phyloP scores from a whole-genome alignment of 2,329 filamentous ascomycete genomes.

The Grosmannia huntii region DNA sequence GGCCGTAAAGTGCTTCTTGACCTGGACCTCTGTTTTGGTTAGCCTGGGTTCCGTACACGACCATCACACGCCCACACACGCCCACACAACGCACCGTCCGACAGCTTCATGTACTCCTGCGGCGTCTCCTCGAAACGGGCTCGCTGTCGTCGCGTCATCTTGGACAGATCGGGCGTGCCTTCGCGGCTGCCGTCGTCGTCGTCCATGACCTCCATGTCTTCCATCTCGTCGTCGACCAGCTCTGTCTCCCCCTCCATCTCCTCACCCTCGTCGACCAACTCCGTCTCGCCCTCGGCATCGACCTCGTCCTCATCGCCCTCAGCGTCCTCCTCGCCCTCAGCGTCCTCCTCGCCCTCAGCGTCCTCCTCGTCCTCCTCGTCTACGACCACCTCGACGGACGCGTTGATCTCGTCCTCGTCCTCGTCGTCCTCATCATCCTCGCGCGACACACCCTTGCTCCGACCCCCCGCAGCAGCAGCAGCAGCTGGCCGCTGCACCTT shows the following conservation, averaged over 20 bases:
- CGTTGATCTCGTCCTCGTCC: constrained; percentile 32
- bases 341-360: constrained; percentile 35
- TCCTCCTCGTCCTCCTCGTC: constrained; percentile 42
- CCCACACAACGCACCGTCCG: constrained; percentile 35
- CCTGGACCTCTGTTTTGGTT: constrained; percentile 41
- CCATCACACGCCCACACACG: not conserved
- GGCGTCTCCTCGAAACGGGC: constrained; percentile 42
- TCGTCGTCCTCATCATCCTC: not conserved
- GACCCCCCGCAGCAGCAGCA: not conserved
- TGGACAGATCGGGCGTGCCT: constrained; percentile 40
- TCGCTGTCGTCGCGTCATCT: constrained; percentile 49
- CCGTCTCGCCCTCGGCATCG: constrained; percentile 24
- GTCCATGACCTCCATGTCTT: not conserved
- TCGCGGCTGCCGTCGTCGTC: constrained; percentile 32
- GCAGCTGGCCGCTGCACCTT: not conserved
- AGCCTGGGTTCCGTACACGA: not conserved
- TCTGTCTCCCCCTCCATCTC: no score
- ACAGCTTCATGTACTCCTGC: constrained; percentile 45
- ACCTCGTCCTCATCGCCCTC: constrained; percentile 36
- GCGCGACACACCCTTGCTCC: not conserved
- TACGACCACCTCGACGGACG: constrained; percentile 22
- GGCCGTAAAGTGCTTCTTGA: constrained; percentile 48
- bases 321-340: constrained; percentile 33
- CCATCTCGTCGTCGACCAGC: constrained; percentile 27
- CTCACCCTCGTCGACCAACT: constrained; percentile 6